Conservation (phyloP, 768 basidiomycete genomes). For the Mycena belliarum region DNA sequence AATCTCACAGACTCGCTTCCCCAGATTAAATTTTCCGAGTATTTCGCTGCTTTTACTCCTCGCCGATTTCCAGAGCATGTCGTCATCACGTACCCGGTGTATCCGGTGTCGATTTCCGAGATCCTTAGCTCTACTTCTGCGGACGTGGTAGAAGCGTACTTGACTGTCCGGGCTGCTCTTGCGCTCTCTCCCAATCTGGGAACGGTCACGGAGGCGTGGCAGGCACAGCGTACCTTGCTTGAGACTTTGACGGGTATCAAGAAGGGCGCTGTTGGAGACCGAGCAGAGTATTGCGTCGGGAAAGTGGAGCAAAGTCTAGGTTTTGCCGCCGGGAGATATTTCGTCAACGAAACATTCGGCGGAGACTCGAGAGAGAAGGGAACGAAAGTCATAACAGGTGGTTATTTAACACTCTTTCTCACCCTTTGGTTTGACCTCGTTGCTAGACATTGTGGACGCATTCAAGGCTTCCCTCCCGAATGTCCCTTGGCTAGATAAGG, state of each 20-base stretch:
- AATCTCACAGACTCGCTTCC: constrained; percentile 71
- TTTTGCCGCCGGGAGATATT: constrained; percentile 88
- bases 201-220: constrained; percentile 74
- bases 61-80: constrained; percentile 73
- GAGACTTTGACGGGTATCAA: constrained; percentile 83
- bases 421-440: background rate
- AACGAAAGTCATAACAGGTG: constrained; percentile 80
- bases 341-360: constrained; percentile 81
- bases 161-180: constrained; percentile 75
- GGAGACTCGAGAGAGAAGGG: constrained; percentile 79
- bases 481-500: constrained; percentile 90
- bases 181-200: constrained; percentile 72
- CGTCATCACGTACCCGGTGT: constrained; percentile 82
- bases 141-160: constrained; percentile 83
- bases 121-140: constrained; percentile 69
- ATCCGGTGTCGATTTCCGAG: constrained; percentile 62
- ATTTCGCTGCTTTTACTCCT: constrained; percentile 83
- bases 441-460: constrained; percentile 71
- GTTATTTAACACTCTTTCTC: constrained; percentile 11
- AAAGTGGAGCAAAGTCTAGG: constrained; percentile 75
- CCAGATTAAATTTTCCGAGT: constrained; percentile 81
- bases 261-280: constrained; percentile 80
- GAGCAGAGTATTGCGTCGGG: constrained; percentile 80
- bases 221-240: constrained; percentile 65
- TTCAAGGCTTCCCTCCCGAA: constrained; percentile 77